A percentile compares a stretch with the other conserved stretches of the same genome.
Conservation (phyloP, 257 asterid genomes). For the Jacaranda mimosifolia region DNA sequence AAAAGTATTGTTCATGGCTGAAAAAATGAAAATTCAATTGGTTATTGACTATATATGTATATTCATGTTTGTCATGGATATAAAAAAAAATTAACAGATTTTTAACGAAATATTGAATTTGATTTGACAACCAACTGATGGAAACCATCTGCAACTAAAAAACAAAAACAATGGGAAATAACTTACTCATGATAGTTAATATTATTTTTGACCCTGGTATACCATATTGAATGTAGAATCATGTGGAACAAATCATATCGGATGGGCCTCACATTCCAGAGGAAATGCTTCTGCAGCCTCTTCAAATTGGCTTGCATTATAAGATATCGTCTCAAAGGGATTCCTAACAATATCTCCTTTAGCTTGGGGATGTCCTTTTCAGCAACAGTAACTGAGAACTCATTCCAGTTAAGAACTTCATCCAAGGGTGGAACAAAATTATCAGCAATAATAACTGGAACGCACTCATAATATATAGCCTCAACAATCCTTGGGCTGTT, state of each 20-base stretch:
- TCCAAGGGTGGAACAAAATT: constrained; percentile 69
- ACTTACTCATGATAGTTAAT: no score
- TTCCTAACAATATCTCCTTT: constrained; percentile 71
- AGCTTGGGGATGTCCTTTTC: constrained; percentile 85
- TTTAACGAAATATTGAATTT: no score
- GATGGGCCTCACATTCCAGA: constrained; percentile 73
- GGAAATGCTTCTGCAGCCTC: constrained; percentile 84
- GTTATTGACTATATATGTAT: neutral
- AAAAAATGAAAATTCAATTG: neutral
- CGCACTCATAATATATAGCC: constrained; percentile 86
- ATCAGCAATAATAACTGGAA: constrained; percentile 87
- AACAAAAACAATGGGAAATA: no score
- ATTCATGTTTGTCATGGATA: no score
- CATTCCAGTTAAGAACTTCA: constrained; percentile 77
- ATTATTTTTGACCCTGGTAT: constrained; percentile 58
- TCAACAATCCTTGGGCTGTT: constrained; percentile 94
- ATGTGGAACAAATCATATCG: constrained; percentile 84
- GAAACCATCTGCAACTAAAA: neutral
- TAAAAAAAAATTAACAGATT: no score
- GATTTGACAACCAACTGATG: no score
- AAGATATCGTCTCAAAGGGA: constrained; percentile 65
- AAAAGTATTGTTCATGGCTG: neutral
- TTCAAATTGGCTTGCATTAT: constrained; percentile 75
- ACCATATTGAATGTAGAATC: constrained; percentile 90
- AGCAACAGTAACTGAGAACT: constrained; percentile 68